Evolutionary conservation across 2,329 filamentous ascomycete species (phyloP), one percentile per base, ranked within the genome.

Genomic region (Didymella glomerata): DNA sequence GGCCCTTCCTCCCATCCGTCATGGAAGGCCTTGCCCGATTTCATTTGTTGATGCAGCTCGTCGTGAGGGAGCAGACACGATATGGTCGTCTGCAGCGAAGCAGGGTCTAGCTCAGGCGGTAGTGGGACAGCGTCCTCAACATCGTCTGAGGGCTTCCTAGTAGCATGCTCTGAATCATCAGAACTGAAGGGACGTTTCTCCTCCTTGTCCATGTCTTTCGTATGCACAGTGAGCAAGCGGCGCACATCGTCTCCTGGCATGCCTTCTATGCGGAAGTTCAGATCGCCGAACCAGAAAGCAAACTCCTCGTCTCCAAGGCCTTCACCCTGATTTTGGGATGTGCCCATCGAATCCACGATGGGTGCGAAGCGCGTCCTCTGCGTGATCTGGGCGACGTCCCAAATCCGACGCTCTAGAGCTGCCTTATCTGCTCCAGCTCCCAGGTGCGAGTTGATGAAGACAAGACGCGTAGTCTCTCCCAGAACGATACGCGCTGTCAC

Each of bases 281-380:
- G 83, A 76, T 99, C 95, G 7, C 95, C 95, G 71, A 97, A 91
- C 92, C 94, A 98, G 71, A 99, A 97, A 0, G 89, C 88, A 78
- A 97, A 93, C 72, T 99, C 95, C 65, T 96, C 94, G 38, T 96
- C 91, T 1, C 92, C 93, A 64, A 99, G 89, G 34, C 82, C 85
- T 22, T 89, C 86, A n/a, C 88, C 87, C 36, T 78, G 75, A 2
- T 73, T 77, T 57, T 84, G 81, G 2, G 88, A 83, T 1, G 85
- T 80, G 6, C 90, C 86, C 9, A 90, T 88, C 0, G 84, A 81
- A 57, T 89, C 85, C 38, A 82, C 81, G 7, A 96, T 85, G 0
- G 92, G 88, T 7, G 90, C 86, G 69, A 98, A 98, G 62, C 87
- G 88, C 1, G 92, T 90, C 48, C 93, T 88, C 50, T 83, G 83